Conservation (phyloP, 371 early-diverging fungal genomes). For the Haplosporangium sp. region DNA sequence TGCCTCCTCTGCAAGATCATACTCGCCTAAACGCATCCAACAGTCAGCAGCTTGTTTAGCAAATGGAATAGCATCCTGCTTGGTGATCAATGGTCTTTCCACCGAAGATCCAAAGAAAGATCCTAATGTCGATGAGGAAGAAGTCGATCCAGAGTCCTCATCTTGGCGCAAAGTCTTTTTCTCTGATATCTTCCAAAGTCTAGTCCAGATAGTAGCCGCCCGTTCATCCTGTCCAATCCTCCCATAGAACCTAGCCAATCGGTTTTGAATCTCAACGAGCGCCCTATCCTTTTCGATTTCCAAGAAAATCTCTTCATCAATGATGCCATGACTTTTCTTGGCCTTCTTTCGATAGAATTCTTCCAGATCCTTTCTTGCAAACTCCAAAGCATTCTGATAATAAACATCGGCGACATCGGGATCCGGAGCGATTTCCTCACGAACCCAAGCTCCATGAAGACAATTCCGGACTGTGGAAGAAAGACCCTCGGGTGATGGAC, state of each 20-base stretch:
- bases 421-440: constrained; percentile 43
- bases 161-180: background rate
- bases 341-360: constrained; percentile 5
- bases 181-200: constrained; percentile 41
- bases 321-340: background rate
- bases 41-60: constrained; percentile 43
- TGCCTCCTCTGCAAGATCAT: constrained; percentile 51
- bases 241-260: constrained; percentile 37
- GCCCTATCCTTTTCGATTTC: constrained; percentile 39
- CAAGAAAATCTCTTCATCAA: constrained; percentile 5
- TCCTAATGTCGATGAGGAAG: background rate
- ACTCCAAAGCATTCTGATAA: constrained; percentile 30
- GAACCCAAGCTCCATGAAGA: constrained; percentile 54
- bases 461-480: constrained; percentile 21
- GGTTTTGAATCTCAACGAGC: constrained; percentile 38
- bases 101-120: constrained; percentile 17
- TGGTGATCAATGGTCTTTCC: constrained; percentile 26
- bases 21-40: constrained; percentile 54
- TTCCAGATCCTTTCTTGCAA: constrained; percentile 28
- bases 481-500: constrained; percentile 38
- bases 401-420: constrained; percentile 39
- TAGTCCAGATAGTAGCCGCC: constrained; percentile 46
- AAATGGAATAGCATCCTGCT: constrained; percentile 24
- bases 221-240: constrained; percentile 41
- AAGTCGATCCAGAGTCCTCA: background rate